These are phyloP conservation scores for Clavariopsis aquatica DNA, from an alignment of 495 filamentous ascomycete species.

Conservation along the genomic window DNA sequence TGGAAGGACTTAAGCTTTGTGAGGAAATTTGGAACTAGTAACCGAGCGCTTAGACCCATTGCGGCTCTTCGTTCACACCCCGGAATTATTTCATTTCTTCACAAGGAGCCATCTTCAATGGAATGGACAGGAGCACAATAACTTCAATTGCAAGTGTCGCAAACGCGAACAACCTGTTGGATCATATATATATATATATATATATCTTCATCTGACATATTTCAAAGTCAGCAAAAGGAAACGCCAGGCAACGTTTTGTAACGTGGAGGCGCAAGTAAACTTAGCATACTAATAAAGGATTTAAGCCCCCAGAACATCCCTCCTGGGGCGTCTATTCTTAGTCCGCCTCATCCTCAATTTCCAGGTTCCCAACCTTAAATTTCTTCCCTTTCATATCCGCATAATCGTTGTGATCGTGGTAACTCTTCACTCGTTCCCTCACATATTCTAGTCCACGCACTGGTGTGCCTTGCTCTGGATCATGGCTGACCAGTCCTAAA, in stretches of 20 bases:
- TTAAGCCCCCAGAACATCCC: not conserved
- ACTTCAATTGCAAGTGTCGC: too few species aligned
- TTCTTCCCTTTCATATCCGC: slow-evolving; percentile 35
- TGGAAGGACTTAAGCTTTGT: too few species aligned
- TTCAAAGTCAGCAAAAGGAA: not conserved
- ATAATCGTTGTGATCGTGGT: slow-evolving; percentile 33
- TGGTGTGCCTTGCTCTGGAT: slow-evolving; percentile 33
- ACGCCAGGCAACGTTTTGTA: not conserved
- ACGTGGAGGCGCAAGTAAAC: not conserved
- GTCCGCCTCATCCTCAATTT: slow-evolving; percentile 34
- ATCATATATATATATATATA: too few species aligned
- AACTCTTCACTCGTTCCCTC: slow-evolving; percentile 50
- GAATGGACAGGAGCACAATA: too few species aligned
- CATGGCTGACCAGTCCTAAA: slow-evolving; percentile 49
- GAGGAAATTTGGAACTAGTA: too few species aligned
- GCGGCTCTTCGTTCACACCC: too few species aligned
- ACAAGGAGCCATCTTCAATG: too few species aligned
- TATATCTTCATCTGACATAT: too few species aligned
- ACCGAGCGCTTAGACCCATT: too few species aligned
- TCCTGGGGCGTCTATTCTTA: not conserved
- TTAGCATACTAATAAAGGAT: not conserved
- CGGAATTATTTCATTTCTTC: too few species aligned
- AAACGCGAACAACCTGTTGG: too few species aligned
- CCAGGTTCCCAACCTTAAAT: slow-evolving; percentile 30
- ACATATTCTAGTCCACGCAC: slow-evolving; percentile 53